Conservation (phyloP, 495 filamentous ascomycete species). For the Lophium mytilinum region DNA sequence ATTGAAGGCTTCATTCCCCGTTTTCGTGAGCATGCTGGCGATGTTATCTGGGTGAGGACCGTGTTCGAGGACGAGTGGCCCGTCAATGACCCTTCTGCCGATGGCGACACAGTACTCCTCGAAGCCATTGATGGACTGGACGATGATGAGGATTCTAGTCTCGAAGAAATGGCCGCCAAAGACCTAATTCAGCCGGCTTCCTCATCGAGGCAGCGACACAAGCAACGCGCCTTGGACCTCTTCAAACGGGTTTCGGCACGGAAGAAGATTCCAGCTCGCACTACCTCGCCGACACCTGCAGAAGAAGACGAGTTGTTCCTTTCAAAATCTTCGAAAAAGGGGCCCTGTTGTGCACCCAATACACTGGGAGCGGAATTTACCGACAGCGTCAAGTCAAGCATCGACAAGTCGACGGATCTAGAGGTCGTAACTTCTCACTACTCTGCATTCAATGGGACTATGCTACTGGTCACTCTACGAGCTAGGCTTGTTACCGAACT, state of each 20-base stretch:
- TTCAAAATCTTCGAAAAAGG: conserved; percentile 29
- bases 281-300: conserved; percentile 24
- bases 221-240: conserved; percentile 25
- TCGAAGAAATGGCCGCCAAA: conserved; percentile 15
- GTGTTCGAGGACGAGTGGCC: conserved; percentile 57
- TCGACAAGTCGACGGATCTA: conserved; percentile 45
- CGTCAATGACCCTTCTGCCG: conserved; percentile 39
- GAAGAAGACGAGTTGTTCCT: conserved; percentile 52
- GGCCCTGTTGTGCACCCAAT: conserved; percentile 52
- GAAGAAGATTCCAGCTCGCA: conserved; percentile 9
- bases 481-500: conserved; percentile 78
- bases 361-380: conserved; percentile 63
- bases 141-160: conserved; percentile 13
- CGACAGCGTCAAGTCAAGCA: conserved; percentile 43
- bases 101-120: conserved; percentile 38
- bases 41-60: conserved; percentile 83
- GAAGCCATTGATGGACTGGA: conserved; percentile 24
- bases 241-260: conserved; percentile 21
- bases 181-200: conserved; percentile 13
- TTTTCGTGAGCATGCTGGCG: conserved; percentile 64
- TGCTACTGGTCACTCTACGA: conserved; percentile 62
- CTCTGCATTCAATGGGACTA: conserved; percentile 73
- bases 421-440: conserved; percentile 75
- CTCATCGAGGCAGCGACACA: conserved; percentile 13
- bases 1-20: conserved; percentile 56